phyloP scores from a whole-genome alignment of 768 basidiomycete species.

The Mycena olivaceomarginata region DNA sequence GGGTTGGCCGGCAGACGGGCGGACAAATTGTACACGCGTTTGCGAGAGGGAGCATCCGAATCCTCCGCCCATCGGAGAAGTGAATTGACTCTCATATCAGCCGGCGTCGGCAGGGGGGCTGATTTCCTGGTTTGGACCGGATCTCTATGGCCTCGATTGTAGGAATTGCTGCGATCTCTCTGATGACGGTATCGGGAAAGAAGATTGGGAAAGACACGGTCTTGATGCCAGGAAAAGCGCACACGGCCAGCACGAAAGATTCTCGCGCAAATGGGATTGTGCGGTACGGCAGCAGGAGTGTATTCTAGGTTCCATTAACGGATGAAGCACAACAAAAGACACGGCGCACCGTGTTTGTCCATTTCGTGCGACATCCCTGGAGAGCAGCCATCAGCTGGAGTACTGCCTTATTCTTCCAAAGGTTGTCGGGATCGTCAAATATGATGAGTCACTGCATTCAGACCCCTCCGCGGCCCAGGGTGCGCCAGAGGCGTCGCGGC shows the following conservation, averaged over 20 bases:
- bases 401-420: not conserved
- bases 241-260: constrained; percentile 1
- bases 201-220: not conserved
- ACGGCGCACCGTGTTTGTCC: constrained; percentile 12
- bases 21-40: not conserved
- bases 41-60: too few species aligned
- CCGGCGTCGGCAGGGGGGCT: not conserved
- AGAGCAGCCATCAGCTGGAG: not conserved
- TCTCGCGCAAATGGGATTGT: not conserved
- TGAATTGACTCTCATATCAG: not conserved
- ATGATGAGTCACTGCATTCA: too few species aligned
- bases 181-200: not conserved
- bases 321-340: not conserved
- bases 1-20: not conserved
- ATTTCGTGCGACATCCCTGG: not conserved
- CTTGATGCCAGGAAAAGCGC: not conserved
- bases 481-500: too few species aligned
- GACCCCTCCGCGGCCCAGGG: too few species aligned
- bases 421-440: not conserved
- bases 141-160: constrained; percentile 16
- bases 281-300: constrained; percentile 3
- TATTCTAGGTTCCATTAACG: not conserved
- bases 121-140: not conserved
- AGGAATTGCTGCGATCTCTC: not conserved
- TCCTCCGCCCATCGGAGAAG: constrained; percentile 12